Evolutionary conservation across 2,329 filamentous ascomycete species (phyloP), one percentile per base, ranked within the genome.

Genomic region (Colletotrichum incanum): DNA sequence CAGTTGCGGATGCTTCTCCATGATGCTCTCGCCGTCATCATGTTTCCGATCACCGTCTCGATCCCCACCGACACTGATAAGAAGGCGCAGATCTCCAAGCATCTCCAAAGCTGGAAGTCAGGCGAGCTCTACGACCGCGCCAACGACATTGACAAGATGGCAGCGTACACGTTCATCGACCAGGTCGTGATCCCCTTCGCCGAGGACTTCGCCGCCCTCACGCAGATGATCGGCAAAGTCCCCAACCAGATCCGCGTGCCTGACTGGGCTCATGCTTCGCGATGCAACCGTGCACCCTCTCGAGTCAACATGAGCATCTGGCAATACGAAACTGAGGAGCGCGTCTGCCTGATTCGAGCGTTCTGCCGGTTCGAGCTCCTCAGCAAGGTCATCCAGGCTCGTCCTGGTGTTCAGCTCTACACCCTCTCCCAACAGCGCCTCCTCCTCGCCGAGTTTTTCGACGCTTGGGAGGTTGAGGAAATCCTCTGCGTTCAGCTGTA

Each of bases 401-500:
- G 66, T n/a, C 41, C 66, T 34, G 59, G 66, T 7, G 14, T n/a
- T 0, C 43, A 68, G 41, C 66, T 68, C 50, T 65, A 9, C 20
- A 31, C 6, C 34, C 12, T 64, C n/a, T 4, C 20, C 37, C 16
- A 55, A 31, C 66, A 64, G 41, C 9, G 28, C 7, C 3, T 2
- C 20, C 41, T 68, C 9, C 43, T 68, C n/a, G 2, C 3, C 4
- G 8, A 23, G 11, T 20, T 28, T 8, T 68, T 65, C 11, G 50
- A 68, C 23, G 23, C 50, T 11, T 64, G 61, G 60, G 66, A 68
- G 59, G n/a, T 65, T 18, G 66, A 68, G 34, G 66, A 68, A 31
- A 16, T 68, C 6, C 41, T 58, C 20, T 64, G 59, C 31, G 66
- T 64, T 5, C 61, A 41, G 3, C 18, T 64, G 28, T 68, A 68